Percentiles rank a stretch among this genome's conserved stretches.
Evolutionary conservation across 352 stramenopile species (phyloP).

Genomic region (Pythium dissotocum): DNA sequence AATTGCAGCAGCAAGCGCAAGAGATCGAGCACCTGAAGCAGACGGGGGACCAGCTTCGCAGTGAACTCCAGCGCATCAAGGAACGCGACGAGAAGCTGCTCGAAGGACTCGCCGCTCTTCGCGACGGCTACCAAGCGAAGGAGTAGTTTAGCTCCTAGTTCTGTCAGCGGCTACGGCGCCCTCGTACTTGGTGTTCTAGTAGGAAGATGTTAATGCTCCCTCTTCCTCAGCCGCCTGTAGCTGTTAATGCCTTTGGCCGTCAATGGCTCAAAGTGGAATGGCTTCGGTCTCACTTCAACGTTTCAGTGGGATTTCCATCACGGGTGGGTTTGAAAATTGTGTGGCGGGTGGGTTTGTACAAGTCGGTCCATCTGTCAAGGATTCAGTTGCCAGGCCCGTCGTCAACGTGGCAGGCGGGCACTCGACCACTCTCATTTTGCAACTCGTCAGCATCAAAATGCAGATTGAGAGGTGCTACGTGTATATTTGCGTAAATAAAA

Average conservation of each 20-base stretch:
- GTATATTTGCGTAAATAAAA: conserved; percentile 19
- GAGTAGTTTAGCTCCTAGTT: no score
- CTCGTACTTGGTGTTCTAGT: neutral
- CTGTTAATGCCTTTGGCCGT: no score
- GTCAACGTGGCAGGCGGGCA: conserved; percentile 27
- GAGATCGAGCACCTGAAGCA: neutral
- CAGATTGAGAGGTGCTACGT: neutral
- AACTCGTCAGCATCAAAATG: neutral
- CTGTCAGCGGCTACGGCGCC: no score
- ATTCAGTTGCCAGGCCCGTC: conserved; percentile 1
- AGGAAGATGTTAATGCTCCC: neutral
- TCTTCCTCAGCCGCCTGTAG: no score
- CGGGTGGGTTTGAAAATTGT: neutral
- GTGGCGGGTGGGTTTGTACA: neutral
- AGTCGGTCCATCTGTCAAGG: neutral
- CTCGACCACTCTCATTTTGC: conserved; percentile 18
- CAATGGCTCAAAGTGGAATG: no score
- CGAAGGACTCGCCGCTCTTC: neutral
- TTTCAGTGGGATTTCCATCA: neutral
- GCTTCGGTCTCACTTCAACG: neutral
- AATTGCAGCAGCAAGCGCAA: neutral
- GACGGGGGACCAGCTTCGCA: neutral
- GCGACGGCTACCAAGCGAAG: no score
- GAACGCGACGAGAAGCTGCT: neutral
- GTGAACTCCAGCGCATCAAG: neutral